These are phyloP conservation scores for Massarina eburnea DNA, from an alignment of 2,329 filamentous ascomycete genomes.

Conservation along the genomic window DNA sequence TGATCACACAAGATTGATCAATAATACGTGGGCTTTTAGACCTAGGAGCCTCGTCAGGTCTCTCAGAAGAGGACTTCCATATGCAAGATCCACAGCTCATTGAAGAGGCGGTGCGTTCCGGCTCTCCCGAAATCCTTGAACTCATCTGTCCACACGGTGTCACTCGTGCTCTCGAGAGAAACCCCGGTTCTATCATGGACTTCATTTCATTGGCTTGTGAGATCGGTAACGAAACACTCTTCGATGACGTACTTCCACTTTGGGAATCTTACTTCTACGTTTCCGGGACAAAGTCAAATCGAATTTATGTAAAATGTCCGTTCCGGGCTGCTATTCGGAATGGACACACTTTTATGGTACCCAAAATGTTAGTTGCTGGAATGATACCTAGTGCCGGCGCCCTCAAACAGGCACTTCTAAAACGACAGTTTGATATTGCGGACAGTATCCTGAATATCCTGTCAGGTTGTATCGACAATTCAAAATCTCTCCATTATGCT, in stretches of 20 bases:
- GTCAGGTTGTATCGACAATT: too few relatives aligned
- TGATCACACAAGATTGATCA: neutral
- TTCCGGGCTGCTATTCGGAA: too few relatives aligned
- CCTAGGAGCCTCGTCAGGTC: neutral
- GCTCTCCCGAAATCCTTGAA: neutral
- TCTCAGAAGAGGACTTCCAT: neutral
- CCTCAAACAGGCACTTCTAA: too few relatives aligned
- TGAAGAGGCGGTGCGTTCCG: too few relatives aligned
- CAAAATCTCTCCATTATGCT: neutral
- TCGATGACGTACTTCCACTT: neutral
- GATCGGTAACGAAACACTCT: neutral
- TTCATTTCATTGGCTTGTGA: neutral
- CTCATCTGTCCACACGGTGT: neutral
- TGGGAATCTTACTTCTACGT: neutral
- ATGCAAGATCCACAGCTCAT: neutral
- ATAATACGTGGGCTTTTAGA: neutral
- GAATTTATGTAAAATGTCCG: too few relatives aligned
- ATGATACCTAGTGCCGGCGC: too few relatives aligned
- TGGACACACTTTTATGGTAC: too few relatives aligned
- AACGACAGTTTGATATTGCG: too few relatives aligned
- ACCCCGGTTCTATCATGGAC: neutral
- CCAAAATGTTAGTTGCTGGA: too few relatives aligned
- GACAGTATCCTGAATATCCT: too few relatives aligned
- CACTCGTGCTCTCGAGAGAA: neutral
- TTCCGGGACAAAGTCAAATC: neutral